Percentiles rank a stretch among this genome's conserved stretches.
phyloP scores from a whole-genome alignment of 179 eudicot genomes.

The Gypsophila paniculata region DNA sequence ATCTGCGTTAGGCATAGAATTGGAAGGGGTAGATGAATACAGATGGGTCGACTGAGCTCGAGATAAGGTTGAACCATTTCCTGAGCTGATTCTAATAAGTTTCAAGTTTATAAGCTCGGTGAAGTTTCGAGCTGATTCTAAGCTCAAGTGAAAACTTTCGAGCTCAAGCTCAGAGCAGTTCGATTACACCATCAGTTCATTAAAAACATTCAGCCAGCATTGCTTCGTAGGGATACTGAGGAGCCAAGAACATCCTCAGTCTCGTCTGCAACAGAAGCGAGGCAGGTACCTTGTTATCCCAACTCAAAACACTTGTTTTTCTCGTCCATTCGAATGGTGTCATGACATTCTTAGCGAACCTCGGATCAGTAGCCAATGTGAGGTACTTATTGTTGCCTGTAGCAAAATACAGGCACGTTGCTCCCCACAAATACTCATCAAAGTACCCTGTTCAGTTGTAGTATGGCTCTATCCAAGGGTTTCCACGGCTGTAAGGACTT shows the following conservation, averaged over 20 bases:
- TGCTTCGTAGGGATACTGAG: conserved; percentile 54
- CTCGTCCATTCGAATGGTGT: conserved; percentile 33
- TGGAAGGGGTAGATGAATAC: no score
- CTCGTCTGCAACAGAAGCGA: conserved; percentile 58
- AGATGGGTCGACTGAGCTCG: no score
- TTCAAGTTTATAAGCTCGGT: no score
- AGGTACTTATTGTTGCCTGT: conserved; percentile 53
- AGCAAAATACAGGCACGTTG: conserved; percentile 61
- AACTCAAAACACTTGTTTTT: conserved; percentile 47
- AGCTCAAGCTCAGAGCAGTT: no score
- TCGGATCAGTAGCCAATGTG: conserved; percentile 45
- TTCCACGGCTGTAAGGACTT: conserved; percentile 30
- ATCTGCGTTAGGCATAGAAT: conserved; percentile 35
- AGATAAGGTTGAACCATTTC: no score
- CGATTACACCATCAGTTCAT: conserved; percentile 41
- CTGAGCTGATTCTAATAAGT: no score
- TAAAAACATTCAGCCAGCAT: conserved; percentile 39
- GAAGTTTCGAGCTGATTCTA: no score
- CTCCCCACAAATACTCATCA: conserved; percentile 77
- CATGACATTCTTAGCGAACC: conserved; percentile 36
- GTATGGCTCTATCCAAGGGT: conserved; percentile 43
- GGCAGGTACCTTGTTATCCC: conserved; percentile 77
- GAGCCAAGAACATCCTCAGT: conserved; percentile 40
- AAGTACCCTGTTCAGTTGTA: conserved; percentile 65
- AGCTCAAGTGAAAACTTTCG: no score